A percentile compares a stretch with the other conserved stretches of the same genome.
Evolutionary conservation across 1,284 basidiomycete genomes (phyloP).

Genomic region (Malassezia yamatoensis): DNA sequence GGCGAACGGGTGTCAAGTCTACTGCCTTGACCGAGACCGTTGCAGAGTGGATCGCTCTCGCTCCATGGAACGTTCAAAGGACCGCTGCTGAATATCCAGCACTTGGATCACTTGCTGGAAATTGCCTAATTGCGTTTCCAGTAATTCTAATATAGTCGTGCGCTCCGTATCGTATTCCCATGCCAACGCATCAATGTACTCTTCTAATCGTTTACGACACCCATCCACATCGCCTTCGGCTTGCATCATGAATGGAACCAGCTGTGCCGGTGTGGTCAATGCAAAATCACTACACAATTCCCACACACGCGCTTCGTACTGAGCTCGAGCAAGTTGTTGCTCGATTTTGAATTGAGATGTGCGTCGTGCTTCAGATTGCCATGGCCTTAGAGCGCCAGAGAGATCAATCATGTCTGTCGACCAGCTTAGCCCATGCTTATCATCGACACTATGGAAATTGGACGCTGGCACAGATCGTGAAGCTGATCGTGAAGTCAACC

Average conservation of each 20-base stretch:
- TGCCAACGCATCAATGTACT: constrained; percentile 4
- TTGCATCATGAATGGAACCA: constrained; percentile 5
- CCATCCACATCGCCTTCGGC: constrained; percentile 5
- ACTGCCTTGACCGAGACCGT: no score
- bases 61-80: not conserved
- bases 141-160: constrained; percentile 4
- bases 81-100: constrained; percentile 9
- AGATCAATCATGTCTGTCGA: not conserved
- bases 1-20: no score
- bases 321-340: constrained; percentile 9
- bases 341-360: not conserved
- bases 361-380: not conserved
- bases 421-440: not conserved
- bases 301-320: constrained; percentile 16
- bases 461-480: not conserved
- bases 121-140: constrained; percentile 8
- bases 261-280: constrained; percentile 13
- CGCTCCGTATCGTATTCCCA: constrained; percentile 4
- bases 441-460: no score
- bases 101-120: constrained; percentile 4
- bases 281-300: constrained; percentile 15
- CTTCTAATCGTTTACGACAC: not conserved
- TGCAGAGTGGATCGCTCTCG: not conserved
- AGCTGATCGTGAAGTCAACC: not conserved
- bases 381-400: not conserved